Evolutionary conservation across 2,329 filamentous ascomycete species (phyloP), one percentile per base, ranked within the genome.

Genomic region (Aureobasidium leucospermi): DNA sequence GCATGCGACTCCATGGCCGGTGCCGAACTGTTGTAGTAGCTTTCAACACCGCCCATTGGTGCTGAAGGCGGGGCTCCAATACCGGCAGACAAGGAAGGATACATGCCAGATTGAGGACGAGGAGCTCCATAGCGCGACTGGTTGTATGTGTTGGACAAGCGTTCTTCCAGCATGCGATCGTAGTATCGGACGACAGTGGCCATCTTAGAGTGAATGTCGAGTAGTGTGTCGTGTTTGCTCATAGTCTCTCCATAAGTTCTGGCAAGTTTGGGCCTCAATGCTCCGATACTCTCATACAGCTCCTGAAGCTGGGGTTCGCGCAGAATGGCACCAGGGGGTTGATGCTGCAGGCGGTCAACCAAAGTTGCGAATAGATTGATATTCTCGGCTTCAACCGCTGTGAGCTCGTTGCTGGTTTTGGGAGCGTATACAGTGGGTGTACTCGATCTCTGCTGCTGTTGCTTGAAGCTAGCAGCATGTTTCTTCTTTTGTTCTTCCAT

Each of bases 401-500:
- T 95, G 57, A 99, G 81, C 74, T 99, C 94, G 70, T 96, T 96
- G 67, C 92, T 95, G 23, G 34, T 19, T 76, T 93, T 96, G 1
- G 89, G 88, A 45, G 79, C 77, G n/a, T 81, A 76, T 15, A 77
- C 74, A 29, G 78, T 76, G 1, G 79, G 76, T 39, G 77, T 80
- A 10, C 64, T 63, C 6, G 69, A 69, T 6, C 67, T 65, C 8
- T 58, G 55, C n/a, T 58, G 43, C 63, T 94, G 90, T 68, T 90
- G 85, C 71, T 94, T 95, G 67, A 97, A 81, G 1, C 85, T 85
- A 5, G 88, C 89, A 1, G 91, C 85, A 71, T 97, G 91, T 66
- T 86, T 86, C 75, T 93, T 88, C 79, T 99, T 97, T 72, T 99
- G 93, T 72, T 96, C 89, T 74, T 99, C 94, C 90, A 97, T 96